These are phyloP conservation scores for Gillenia trifoliata DNA, from an alignment of 306 rosid genomes.

Conservation along the genomic window DNA sequence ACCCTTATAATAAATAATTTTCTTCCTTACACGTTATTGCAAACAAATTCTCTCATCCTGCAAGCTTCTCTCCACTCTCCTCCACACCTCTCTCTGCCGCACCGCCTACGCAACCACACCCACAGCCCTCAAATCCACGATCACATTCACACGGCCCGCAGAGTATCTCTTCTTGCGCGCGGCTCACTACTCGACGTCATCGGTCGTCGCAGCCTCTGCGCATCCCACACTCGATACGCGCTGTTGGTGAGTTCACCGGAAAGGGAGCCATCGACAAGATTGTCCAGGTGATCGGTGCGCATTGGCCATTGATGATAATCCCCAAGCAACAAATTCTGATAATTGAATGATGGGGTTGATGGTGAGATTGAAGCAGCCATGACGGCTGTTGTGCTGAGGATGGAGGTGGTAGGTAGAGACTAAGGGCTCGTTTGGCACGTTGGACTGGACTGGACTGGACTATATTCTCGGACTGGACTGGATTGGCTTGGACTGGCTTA, in stretches of 20 bases:
- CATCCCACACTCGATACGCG: constrained; percentile 8
- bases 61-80: constrained; percentile 43
- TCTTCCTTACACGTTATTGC: no score
- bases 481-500: no score
- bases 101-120: constrained; percentile 17
- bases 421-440: no score
- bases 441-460: no score
- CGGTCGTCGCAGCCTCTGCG: constrained; percentile 41
- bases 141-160: constrained; percentile 18
- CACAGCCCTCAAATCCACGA: constrained; percentile 7
- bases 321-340: no score
- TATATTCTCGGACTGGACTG: no score
- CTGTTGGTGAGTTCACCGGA: constrained; percentile 43
- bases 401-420: no score
- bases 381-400: no score
- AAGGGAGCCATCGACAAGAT: constrained; percentile 69
- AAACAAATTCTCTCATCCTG: no score
- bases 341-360: no score
- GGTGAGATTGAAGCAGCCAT: no score
- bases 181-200: constrained; percentile 51
- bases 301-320: constrained; percentile 48
- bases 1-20: no score
- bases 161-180: constrained; percentile 55
- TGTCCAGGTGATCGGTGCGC: constrained; percentile 79
- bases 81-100: constrained; percentile 42